Conservation (phyloP, 805 yeast species). For the Yarrowia osloensis region DNA sequence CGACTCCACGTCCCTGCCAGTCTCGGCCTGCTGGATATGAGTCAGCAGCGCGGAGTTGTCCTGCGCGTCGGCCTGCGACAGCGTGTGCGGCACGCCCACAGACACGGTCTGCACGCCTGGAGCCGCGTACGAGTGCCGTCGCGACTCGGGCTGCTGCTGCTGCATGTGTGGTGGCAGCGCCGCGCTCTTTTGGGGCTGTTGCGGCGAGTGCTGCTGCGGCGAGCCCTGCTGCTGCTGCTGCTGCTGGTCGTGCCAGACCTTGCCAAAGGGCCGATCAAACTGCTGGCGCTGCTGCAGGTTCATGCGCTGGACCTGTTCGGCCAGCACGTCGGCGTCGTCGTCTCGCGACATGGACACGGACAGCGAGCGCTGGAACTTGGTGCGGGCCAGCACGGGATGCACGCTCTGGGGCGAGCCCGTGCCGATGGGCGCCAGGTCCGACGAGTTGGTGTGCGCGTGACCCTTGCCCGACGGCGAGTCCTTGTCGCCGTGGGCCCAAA, state of each 20-base stretch:
- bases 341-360: slow-evolving; percentile 22
- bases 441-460: slow-evolving; percentile 16
- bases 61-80: slow-evolving; percentile 11
- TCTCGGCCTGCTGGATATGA: slow-evolving; percentile 24
- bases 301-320: slow-evolving; percentile 20
- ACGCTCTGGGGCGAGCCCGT: slow-evolving; percentile 25
- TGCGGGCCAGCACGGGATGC: slow-evolving; percentile 16
- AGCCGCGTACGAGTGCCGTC: slow-evolving; percentile 37
- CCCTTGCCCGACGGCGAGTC: slow-evolving; percentile 11
- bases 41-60: slow-evolving; percentile 24
- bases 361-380: slow-evolving; percentile 29
- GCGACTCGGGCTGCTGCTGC: slow-evolving; percentile 35
- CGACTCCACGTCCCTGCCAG: slow-evolving; percentile 21
- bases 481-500: slow-evolving; percentile 27
- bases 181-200: background rate
- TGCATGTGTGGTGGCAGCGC: slow-evolving; percentile 22
- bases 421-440: slow-evolving; percentile 23
- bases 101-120: slow-evolving; percentile 23
- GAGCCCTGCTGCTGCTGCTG: slow-evolving; percentile 22
- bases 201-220: slow-evolving; percentile 15
- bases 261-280: slow-evolving; percentile 17
- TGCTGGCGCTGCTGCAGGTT: slow-evolving; percentile 21
- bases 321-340: slow-evolving; percentile 21
- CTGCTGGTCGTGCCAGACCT: slow-evolving; percentile 19
- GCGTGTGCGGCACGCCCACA: slow-evolving; percentile 1